phyloP scores from a whole-genome alignment of 2,329 filamentous ascomycete genomes.

The Colletotrichum eleusines region DNA sequence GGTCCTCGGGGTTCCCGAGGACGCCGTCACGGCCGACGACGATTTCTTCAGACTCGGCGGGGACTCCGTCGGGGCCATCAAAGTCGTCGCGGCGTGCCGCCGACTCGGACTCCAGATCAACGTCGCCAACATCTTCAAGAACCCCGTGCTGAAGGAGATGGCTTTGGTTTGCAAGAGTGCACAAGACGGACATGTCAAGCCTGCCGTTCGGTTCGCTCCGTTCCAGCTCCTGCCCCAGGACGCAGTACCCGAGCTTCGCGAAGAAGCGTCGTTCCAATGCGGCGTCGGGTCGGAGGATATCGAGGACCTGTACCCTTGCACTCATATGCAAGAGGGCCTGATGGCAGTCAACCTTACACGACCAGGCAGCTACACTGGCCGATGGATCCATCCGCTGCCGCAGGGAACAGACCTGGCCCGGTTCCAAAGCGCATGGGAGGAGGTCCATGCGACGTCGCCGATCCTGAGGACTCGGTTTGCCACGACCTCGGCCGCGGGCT shows the following conservation, averaged over 20 bases:
- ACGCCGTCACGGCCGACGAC: slow-evolving; percentile 48
- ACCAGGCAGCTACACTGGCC: slow-evolving; percentile 42
- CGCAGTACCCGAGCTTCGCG: neutral
- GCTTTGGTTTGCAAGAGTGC: slow-evolving; percentile 22
- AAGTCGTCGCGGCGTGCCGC: slow-evolving; percentile 40
- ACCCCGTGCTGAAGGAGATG: slow-evolving; percentile 19
- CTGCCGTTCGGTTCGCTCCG: neutral
- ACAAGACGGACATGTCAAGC: fast-evolving
- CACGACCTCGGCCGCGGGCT: slow-evolving; percentile 22
- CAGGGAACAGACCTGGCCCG: slow-evolving; percentile 25
- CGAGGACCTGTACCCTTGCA: slow-evolving; percentile 44
- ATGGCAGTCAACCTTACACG: slow-evolving; percentile 45
- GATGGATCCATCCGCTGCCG: slow-evolving; percentile 38
- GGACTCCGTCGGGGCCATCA: slow-evolving; percentile 47
- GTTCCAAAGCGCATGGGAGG: slow-evolving; percentile 43
- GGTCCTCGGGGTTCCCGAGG: slow-evolving; percentile 28
- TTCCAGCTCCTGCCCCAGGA: slow-evolving; percentile 7
- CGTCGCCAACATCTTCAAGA: slow-evolving; percentile 33
- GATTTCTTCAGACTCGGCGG: slow-evolving; percentile 46
- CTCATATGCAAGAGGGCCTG: slow-evolving; percentile 43
- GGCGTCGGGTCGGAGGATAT: slow-evolving; percentile 15
- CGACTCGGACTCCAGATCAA: slow-evolving; percentile 16
- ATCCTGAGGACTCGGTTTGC: slow-evolving; percentile 45
- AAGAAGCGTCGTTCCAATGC: slow-evolving; percentile 29
- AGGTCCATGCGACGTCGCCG: slow-evolving; percentile 35